phyloP scores from a whole-genome alignment of 2,329 filamentous ascomycete species.

The Botryotinia narcissicola region DNA sequence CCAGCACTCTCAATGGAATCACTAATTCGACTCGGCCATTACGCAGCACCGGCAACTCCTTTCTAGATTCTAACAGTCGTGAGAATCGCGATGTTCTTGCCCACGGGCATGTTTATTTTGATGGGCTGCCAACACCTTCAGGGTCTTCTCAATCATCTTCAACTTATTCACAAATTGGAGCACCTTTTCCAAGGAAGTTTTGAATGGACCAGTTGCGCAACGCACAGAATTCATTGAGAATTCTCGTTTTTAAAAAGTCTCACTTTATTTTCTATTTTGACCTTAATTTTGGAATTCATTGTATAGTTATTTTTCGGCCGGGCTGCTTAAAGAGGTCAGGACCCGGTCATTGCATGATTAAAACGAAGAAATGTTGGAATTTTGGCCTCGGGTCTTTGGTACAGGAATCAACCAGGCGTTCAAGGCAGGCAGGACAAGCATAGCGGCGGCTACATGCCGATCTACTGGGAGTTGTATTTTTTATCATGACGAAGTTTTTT shows the following conservation, averaged over 20 bases:
- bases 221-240: neutral
- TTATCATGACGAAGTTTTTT: neutral
- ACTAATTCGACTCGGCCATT: neutral
- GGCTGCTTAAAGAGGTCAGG: neutral
- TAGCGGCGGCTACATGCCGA: neutral
- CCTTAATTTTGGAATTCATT: neutral
- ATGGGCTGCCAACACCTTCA: neutral
- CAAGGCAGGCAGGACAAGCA: neutral
- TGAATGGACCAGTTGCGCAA: neutral
- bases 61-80: neutral
- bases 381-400: neutral
- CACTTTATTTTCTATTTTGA: neutral
- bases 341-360: neutral
- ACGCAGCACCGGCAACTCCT: too few species aligned
- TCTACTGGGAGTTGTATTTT: neutral
- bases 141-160: neutral
- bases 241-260: neutral
- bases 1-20: neutral
- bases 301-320: neutral
- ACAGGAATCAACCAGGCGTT: neutral
- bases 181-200: neutral
- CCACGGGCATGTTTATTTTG: neutral
- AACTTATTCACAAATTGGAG: neutral
- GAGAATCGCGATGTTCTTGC: neutral
- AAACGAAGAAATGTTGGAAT: constrained; percentile 6